Conservation (phyloP, 1,139 yeast genomes). For the Geotrichum klebahnii region DNA sequence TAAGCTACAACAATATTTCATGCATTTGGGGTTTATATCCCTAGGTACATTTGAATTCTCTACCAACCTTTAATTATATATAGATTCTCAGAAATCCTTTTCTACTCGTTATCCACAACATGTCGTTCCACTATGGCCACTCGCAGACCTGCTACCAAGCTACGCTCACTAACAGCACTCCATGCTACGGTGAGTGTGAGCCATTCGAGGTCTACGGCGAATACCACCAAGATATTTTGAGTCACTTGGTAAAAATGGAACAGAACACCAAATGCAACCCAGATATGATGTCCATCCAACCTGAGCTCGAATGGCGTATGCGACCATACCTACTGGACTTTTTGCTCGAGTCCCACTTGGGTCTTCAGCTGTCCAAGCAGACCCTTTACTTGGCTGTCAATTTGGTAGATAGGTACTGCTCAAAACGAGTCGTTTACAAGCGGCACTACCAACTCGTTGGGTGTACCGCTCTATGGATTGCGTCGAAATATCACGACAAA, state of each 20-base stretch:
- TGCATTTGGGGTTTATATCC: too few species aligned
- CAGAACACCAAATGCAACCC: conserved; percentile 30
- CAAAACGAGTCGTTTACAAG: conserved; percentile 84
- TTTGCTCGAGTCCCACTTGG: conserved; percentile 72
- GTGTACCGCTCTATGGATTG: conserved; percentile 90
- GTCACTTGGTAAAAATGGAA: conserved; percentile 12
- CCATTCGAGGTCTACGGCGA: conserved; percentile 15
- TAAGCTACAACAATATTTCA: too few species aligned
- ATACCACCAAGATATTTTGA: conserved; percentile 9
- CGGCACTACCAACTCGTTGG: conserved; percentile 92
- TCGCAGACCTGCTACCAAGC: too few species aligned
- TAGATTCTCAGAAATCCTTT: too few species aligned
- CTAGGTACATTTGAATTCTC: too few species aligned
- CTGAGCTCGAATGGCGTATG: conserved; percentile 91
- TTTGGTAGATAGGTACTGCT: conserved; percentile 84
- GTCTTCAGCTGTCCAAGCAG: conserved; percentile 69
- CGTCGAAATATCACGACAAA: conserved; percentile 88
- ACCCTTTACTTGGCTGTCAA: conserved; percentile 77
- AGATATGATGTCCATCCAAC: conserved; percentile 80
- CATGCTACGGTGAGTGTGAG: too few species aligned
- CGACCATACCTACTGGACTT: conserved; percentile 84
- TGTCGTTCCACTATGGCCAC: too few species aligned
- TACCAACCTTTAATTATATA: too few species aligned
- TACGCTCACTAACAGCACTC: too few species aligned
- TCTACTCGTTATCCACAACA: too few species aligned